These are phyloP conservation scores for Coemansia sp. DNA, from an alignment of 192 early-diverging fungal species.

Conservation along the genomic window DNA sequence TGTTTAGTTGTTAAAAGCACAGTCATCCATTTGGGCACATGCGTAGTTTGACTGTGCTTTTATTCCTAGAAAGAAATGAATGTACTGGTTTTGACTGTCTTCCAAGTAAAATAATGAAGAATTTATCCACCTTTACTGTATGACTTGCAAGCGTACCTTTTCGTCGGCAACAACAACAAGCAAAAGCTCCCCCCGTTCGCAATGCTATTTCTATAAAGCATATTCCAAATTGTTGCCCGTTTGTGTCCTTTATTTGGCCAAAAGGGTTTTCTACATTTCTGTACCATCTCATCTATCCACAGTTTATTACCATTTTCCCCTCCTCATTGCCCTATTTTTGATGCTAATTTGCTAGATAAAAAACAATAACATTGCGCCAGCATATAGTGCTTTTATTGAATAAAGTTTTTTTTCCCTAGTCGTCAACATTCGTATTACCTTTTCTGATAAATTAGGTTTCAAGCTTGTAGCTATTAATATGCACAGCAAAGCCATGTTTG, in stretches of 20 bases:
- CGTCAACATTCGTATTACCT: too few relatives aligned
- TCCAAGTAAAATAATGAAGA: too few relatives aligned
- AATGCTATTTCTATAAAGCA: not conserved
- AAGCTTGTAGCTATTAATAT: not conserved
- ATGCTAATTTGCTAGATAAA: too few relatives aligned
- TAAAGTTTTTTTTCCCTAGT: not conserved
- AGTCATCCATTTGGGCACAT: not conserved
- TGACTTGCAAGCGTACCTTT: not conserved
- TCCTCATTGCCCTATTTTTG: too few relatives aligned
- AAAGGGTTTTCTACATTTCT: not conserved
- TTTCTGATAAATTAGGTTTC: too few relatives aligned
- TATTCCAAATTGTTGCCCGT: not conserved
- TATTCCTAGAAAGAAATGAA: not conserved
- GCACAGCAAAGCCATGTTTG: not conserved
- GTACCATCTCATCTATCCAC: too few relatives aligned
- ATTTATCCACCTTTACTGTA: too few relatives aligned
- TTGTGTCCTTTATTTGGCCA: not conserved
- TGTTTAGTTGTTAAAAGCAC: not conserved
- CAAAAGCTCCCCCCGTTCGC: too few relatives aligned
- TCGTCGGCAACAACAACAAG: not conserved
- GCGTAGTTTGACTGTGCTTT: not conserved
- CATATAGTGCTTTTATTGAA: not conserved
- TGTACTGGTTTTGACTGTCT: not conserved
- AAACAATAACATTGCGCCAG: not conserved
- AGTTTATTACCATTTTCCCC: too few relatives aligned